These are phyloP conservation scores for Plectranthus barbatus DNA, from an alignment of 257 asterid species.

Conservation along the genomic window DNA sequence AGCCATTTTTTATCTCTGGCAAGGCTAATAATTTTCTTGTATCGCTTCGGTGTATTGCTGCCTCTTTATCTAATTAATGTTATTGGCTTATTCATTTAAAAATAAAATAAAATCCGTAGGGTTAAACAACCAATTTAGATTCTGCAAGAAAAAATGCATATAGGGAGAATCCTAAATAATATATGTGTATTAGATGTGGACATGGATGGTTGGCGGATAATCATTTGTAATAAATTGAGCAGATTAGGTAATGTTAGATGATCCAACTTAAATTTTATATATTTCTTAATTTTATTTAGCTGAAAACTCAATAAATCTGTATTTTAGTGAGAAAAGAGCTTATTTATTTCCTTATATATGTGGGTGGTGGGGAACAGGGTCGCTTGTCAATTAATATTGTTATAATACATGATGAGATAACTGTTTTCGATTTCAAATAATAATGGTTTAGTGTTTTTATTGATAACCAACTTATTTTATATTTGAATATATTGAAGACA, in stretches of 20 bases:
- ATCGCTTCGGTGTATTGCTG: no score
- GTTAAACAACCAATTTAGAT: constrained; percentile 18
- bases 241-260: constrained; percentile 36
- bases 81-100: no score
- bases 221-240: constrained; percentile 20
- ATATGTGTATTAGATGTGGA: constrained; percentile 9
- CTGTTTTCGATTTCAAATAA: no score
- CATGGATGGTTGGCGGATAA: constrained; percentile 6
- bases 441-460: no score
- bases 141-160: constrained; percentile 5
- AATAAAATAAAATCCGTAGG: no score
- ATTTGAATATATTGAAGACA: no score
- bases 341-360: no score
- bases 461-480: no score
- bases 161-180: constrained; percentile 10
- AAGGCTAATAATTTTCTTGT: no score
- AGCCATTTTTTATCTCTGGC: no score
- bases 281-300: not conserved
- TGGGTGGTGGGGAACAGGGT: not conserved
- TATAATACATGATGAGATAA: not conserved
- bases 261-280: constrained; percentile 22
- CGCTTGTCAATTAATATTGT: not conserved
- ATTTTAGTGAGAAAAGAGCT: constrained; percentile 5
- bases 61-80: no score
- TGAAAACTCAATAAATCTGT: not conserved